Base-by-base conservation (phyloP, 192 early-diverging fungal genomes). In the Chytriomyces sp. region DNA sequence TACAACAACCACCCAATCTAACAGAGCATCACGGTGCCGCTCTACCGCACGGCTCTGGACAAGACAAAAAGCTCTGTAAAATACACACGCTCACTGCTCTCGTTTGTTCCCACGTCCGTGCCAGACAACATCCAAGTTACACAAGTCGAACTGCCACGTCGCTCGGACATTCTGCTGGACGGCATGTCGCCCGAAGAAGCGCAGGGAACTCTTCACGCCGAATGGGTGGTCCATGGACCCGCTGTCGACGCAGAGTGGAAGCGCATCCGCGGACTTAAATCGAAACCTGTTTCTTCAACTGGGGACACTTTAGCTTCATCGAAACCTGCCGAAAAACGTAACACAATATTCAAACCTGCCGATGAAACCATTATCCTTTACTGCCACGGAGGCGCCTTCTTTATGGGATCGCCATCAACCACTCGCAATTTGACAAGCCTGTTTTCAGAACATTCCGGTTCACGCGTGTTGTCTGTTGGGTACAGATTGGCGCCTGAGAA, bases 401-500 rank as follows among this genome's bases (percentile, higher is more conserved):
- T 81, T 43, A 78, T 77, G 70, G 67, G 82, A n/a, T 73, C 69
- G 6, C 60, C 79, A 3, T 11, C 76, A 43, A 64, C 70, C 9
- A 81, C 79, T 7, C 45, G 82, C 5, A 57, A 62, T 47, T 48
- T 83, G 43, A 81, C 79, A 7, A 72, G 68, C 35, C 20, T 69
- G 43, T 79, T 82, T 49, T 49, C 67, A 5, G 44, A 79, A 45
- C 50, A 69, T 48, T 24, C 50, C 45, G 46, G 61, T 5, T 73
- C 49, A 3, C 71, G 67, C 8, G 76, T 81, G n/a, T 59, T 81
- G 5, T 84, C 83, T 23, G 77, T 91, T 50, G 67, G 66, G 48
- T 84, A 84, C 68, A 66, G 83, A 5, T 66, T 80, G 4, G 77
- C 83, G 8, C 83, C 83, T 8, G 83, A 84, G 59, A 63, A 79